phyloP scores from a whole-genome alignment of 306 rosid genomes.

The Dalbergia cochinchinensis region DNA sequence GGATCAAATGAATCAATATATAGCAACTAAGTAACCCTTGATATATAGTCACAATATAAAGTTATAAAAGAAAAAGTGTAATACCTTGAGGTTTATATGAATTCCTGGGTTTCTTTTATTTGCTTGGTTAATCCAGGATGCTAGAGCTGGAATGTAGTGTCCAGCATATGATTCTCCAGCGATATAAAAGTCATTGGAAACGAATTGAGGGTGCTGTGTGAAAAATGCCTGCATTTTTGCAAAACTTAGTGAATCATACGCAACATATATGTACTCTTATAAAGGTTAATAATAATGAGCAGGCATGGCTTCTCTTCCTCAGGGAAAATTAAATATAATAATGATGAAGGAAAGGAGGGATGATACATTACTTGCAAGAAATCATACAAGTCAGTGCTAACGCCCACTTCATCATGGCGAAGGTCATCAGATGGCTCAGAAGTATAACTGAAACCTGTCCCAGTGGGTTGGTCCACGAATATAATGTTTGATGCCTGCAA shows the following conservation, averaged over 20 bases:
- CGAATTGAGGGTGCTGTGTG: slow-evolving; percentile 64
- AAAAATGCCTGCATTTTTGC: slow-evolving; percentile 66
- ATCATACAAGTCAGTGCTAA: slow-evolving; percentile 83
- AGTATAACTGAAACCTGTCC: slow-evolving; percentile 90
- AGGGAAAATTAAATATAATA: no score
- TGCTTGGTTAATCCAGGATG: slow-evolving; percentile 73
- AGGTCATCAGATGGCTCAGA: slow-evolving; percentile 52
- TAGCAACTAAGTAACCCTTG: neutral
- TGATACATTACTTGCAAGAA: slow-evolving; percentile 72
- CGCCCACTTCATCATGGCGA: slow-evolving; percentile 78
- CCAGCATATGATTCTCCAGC: slow-evolving; percentile 98
- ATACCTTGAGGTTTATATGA: slow-evolving; percentile 75
- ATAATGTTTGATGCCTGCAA: slow-evolving; percentile 87
- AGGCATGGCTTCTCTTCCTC: neutral
- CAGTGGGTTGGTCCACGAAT: slow-evolving; percentile 86
- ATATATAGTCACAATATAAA: neutral
- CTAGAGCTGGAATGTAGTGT: slow-evolving; percentile 92
- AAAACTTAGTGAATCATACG: neutral
- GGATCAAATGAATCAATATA: neutral
- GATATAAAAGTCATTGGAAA: slow-evolving; percentile 80
- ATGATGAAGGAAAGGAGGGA: no score
- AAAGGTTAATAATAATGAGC: no score
- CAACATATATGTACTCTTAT: no score
- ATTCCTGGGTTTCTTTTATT: slow-evolving; percentile 72
- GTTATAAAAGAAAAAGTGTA: slow-evolving; percentile 5